These are phyloP conservation scores for Apiospora marii DNA, from an alignment of 2,329 filamentous ascomycete species.

Conservation along the genomic window DNA sequence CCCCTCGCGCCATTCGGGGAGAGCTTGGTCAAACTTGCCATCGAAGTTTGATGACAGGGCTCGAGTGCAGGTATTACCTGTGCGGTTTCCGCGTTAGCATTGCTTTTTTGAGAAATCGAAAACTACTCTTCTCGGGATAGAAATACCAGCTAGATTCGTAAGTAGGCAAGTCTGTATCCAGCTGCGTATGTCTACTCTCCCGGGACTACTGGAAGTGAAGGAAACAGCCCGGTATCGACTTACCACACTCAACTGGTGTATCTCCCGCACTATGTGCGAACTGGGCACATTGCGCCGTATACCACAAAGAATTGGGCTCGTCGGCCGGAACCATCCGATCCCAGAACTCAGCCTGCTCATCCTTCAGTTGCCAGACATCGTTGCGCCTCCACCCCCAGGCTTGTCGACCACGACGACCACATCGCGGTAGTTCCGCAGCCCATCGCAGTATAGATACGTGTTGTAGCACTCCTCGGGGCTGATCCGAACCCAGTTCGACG, in stretches of 20 bases:
- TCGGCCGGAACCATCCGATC: conserved; percentile 31
- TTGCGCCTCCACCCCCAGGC: conserved; percentile 34
- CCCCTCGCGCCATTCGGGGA: background rate
- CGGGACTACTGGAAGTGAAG: too few relatives aligned
- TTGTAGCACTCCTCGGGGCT: conserved; percentile 24
- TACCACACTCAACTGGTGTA: background rate
- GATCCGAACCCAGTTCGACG: conserved; percentile 12
- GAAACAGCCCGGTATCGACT: too few relatives aligned
- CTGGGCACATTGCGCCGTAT: conserved; percentile 31
- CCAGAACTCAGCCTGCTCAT: conserved; percentile 32
- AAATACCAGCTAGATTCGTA: too few relatives aligned
- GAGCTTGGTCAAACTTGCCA: background rate
- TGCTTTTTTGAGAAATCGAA: too few relatives aligned
- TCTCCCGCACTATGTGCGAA: background rate
- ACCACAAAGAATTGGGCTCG: conserved; percentile 34
- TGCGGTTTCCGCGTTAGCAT: too few relatives aligned
- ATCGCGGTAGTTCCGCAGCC: conserved; percentile 4
- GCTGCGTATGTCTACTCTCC: too few relatives aligned
- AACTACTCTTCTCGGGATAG: too few relatives aligned
- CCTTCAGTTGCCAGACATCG: conserved; percentile 33
- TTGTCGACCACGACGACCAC: conserved; percentile 24
- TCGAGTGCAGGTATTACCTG: background rate
- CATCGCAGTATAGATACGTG: conserved; percentile 16
- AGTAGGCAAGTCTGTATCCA: too few relatives aligned
- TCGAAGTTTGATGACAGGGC: background rate